Percentiles rank a stretch among this genome's conserved stretches.
Evolutionary conservation across 163 green algal genomes (phyloP).

Genomic region (Scenedesmus sp.): DNA sequence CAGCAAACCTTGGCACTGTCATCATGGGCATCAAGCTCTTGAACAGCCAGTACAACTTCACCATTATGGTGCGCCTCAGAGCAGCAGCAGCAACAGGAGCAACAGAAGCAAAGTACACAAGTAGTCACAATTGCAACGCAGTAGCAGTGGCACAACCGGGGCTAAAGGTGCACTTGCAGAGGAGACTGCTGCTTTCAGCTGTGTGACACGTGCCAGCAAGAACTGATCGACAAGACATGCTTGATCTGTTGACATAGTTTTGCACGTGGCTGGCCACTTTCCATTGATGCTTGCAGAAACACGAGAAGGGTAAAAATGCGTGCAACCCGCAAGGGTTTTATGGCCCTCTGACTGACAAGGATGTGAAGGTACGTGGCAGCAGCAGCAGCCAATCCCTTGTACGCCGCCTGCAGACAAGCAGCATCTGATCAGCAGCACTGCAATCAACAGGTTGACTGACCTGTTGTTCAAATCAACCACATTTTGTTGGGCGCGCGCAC

Average conservation of each 20-base stretch:
- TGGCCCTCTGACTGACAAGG: constrained; percentile 60
- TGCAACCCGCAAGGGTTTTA: constrained; percentile 65
- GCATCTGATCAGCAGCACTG: not conserved
- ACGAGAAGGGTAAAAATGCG: constrained; percentile 65
- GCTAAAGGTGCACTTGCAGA: no score
- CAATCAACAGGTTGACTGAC: not conserved
- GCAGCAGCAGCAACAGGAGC: not conserved
- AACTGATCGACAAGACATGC: not conserved
- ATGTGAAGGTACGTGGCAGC: constrained; percentile 71
- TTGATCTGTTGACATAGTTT: not conserved
- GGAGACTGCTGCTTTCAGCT: not conserved
- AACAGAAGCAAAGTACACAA: not conserved
- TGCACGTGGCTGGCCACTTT: not conserved
- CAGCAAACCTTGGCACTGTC: constrained; percentile 94
- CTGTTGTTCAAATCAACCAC: no score
- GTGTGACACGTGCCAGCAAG: not conserved
- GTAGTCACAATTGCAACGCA: not conserved
- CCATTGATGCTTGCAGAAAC: constrained; percentile 61
- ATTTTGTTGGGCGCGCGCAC: no score
- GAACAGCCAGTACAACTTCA: constrained; percentile 94
- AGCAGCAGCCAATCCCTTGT: not conserved
- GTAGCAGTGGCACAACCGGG: not conserved
- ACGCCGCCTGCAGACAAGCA: not conserved
- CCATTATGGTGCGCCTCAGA: constrained; percentile 74
- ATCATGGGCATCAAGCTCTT: constrained; percentile 90